A percentile compares a stretch with the other conserved stretches of the same genome.
phyloP scores from a whole-genome alignment of 2,329 filamentous ascomycete genomes.

The Hymenoscyphus infarciens region DNA sequence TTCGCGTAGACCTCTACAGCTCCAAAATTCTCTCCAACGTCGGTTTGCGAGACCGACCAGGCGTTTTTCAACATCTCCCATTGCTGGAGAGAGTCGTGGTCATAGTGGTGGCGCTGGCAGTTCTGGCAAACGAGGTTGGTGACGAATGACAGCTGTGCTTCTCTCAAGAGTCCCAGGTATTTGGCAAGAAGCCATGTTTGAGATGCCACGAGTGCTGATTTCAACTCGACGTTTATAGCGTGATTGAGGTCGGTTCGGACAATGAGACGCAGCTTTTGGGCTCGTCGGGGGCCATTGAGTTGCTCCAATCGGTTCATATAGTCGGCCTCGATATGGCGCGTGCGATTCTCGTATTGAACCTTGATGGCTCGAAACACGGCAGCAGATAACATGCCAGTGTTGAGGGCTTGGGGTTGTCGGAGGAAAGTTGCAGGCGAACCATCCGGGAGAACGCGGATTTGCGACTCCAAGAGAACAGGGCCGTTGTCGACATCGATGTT shows the following conservation, averaged over 20 bases:
- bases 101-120: neutral
- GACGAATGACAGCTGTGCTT: neutral
- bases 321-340: neutral
- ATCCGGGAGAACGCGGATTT: neutral
- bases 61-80: neutral
- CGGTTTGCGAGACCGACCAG: neutral
- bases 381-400: neutral
- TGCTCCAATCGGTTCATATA: neutral
- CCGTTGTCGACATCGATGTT: neutral
- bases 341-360: neutral
- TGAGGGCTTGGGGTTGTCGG: neutral
- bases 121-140: neutral
- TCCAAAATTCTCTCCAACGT: neutral
- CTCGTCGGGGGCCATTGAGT: neutral
- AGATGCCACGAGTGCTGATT: neutral
- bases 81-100: neutral
- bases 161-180: neutral
- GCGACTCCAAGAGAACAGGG: neutral
- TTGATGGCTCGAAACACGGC: neutral
- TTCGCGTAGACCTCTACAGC: neutral
- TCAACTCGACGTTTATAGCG: neutral
- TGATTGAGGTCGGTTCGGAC: neutral
- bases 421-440: neutral
- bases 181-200: neutral
- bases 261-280: neutral